Percentiles rank a stretch among this genome's conserved stretches.
Conservation (phyloP, 371 early-diverging fungal species). For the Lichtheimia corymbifera region DNA sequence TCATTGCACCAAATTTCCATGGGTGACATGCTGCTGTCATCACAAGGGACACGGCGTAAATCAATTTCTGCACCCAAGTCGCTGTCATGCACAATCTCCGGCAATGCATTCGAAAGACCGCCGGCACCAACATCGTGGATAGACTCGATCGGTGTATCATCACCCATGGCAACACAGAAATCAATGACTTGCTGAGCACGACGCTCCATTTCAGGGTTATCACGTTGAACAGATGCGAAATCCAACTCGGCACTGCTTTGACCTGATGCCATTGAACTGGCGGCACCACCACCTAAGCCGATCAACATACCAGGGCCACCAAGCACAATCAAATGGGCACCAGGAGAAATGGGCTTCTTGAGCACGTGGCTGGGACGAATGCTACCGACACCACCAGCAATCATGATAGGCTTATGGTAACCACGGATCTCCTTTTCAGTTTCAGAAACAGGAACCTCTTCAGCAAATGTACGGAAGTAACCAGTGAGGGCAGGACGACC, state of each 20-base stretch:
- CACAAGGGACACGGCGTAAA: constrained; percentile 85
- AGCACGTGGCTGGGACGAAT: constrained; percentile 84
- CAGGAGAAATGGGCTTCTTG: constrained; percentile 82
- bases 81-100: constrained; percentile 96
- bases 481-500: constrained; percentile 95
- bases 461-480: constrained; percentile 94
- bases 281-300: constrained; percentile 97
- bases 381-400: constrained; percentile 96
- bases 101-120: constrained; percentile 94
- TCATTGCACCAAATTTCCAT: constrained; percentile 99
- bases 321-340: constrained; percentile 83
- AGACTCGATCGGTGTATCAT: constrained; percentile 82
- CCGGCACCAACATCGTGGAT: constrained; percentile 99
- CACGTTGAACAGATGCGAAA: constrained; percentile 96
- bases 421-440: constrained; percentile 75
- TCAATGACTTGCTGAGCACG: constrained; percentile 96
- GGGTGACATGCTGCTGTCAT: constrained; percentile 91
- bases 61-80: constrained; percentile 89
- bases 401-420: constrained; percentile 98
- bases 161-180: constrained; percentile 82
- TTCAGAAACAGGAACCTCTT: constrained; percentile 61
- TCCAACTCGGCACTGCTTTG: constrained; percentile 88
- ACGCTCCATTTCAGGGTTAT: constrained; percentile 97
- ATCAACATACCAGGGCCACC: constrained; percentile 98
- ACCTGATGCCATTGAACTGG: constrained; percentile 92